Conservation (phyloP, 768 basidiomycete genomes). For the Suillus variegatus region DNA sequence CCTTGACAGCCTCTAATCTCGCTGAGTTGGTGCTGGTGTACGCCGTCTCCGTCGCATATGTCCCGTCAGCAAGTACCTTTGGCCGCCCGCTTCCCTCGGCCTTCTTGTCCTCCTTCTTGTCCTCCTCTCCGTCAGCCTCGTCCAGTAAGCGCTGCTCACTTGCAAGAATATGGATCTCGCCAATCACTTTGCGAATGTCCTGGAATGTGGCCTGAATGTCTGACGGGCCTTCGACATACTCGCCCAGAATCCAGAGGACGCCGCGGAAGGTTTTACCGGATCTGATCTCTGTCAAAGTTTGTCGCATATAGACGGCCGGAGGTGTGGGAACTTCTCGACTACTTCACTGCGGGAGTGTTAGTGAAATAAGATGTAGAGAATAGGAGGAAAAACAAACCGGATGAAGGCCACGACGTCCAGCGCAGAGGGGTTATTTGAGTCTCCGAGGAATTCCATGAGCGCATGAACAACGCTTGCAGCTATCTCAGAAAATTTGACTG, state of each 20-base stretch:
- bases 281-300: conserved; percentile 84
- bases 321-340: conserved; percentile 93
- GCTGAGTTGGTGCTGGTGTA: no score
- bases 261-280: conserved; percentile 97
- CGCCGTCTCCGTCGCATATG: no score
- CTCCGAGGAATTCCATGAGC: conserved; percentile 91
- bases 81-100: conserved; percentile 54
- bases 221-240: conserved; percentile 30
- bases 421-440: conserved; percentile 29
- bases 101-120: conserved; percentile 43
- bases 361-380: background rate
- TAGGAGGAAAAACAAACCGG: background rate
- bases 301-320: conserved; percentile 80
- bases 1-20: conserved; percentile 78
- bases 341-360: conserved; percentile 64
- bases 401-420: background rate
- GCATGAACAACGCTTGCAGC: conserved; percentile 94
- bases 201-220: conserved; percentile 53
- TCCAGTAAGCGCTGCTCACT: conserved; percentile 81
- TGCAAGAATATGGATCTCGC: background rate
- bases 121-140: conserved; percentile 58
- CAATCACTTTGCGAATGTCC: no score
- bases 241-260: conserved; percentile 92
- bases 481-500: conserved; percentile 95
- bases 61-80: conserved; percentile 64